Base-by-base conservation (phyloP, 306 rosid genomes). In the Psophocarpus tetragonolobus region DNA sequence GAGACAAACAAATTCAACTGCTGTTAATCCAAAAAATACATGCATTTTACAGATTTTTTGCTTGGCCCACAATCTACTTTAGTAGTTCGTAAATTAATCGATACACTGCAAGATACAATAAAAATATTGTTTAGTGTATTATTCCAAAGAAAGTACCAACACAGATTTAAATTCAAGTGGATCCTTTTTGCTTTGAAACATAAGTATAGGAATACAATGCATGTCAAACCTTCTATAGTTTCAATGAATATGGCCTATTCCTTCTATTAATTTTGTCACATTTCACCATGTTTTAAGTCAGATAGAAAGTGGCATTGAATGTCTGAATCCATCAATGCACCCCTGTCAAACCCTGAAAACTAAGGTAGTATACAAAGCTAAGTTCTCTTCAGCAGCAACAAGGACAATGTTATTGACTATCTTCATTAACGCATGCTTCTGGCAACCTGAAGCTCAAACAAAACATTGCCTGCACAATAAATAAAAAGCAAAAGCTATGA, bases 391-490 rank as follows among this genome's bases (percentile, higher is more conserved):
- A 5, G 36, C 73, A 66, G 78, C 82, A 77, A 48, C 13, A 67
- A 29, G 36, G 65, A 17, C 45, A 8, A 8, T 50, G 71, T 72
- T 41, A 56, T 56, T 65, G 66, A 62, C 13, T 70, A 54, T 78
- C 83, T 77, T 90, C 90, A 8, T 11, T 20, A 65, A 80, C 65
- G 87, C 94, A 90, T 36, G 90, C 84, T 53, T 6, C 85, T 42
- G 88, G 85, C 79, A 85, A 54, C 81, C 79, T 85, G 81, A 85
- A 85, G 84, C 97, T 90, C 53, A 94, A 86, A 82, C 97, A 94
- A 83, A 85, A 90, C 98, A 94, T 94, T 64, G 92, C 92, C 98
- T 94, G 90, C 80, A 81, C 2, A 4, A 74, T 56, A 77, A 42
- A 81, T 51, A 69, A 75, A 78, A 54, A 33, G n/a, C 18, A 41